phyloP scores from a whole-genome alignment of 371 early-diverging fungal genomes.

The Quaeritorhiza haematococci region DNA sequence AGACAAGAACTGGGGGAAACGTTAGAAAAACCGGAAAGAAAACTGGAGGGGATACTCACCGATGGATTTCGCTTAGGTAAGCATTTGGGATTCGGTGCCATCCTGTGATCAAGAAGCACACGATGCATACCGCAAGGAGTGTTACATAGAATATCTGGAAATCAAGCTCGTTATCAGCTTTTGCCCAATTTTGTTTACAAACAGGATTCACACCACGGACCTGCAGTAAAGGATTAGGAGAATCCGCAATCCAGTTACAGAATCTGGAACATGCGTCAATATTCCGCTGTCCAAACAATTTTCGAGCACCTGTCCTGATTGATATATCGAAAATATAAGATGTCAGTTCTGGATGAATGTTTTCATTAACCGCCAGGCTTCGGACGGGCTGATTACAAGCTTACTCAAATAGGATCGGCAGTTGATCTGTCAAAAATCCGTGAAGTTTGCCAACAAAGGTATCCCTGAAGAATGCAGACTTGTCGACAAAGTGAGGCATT shows the following conservation, averaged over 20 bases:
- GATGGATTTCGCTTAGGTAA: constrained; percentile 17
- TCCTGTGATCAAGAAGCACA: constrained; percentile 16
- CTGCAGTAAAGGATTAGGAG: constrained; percentile 13
- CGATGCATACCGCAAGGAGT: constrained; percentile 26
- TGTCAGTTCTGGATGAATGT: neutral
- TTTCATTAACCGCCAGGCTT: neutral
- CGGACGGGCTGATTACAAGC: neutral
- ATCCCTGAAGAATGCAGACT: constrained; percentile 7
- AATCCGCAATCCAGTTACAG: neutral
- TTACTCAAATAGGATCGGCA: constrained; percentile 2
- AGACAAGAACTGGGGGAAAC: neutral
- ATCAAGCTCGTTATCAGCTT: neutral
- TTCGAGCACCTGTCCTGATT: constrained; percentile 2
- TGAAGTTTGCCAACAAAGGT: constrained; percentile 5
- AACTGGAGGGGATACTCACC: constrained; percentile 9
- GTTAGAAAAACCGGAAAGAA: neutral
- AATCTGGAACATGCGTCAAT: neutral
- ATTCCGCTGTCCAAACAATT: constrained; percentile 2
- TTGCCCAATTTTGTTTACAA: neutral
- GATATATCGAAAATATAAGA: neutral
- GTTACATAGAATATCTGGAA: constrained; percentile 32
- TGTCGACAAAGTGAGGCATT: no score
- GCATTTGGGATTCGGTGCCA: constrained; percentile 28
- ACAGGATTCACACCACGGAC: neutral
- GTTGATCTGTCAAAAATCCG: constrained; percentile 5